phyloP scores from a whole-genome alignment of 306 rosid species.

The Senna tora region DNA sequence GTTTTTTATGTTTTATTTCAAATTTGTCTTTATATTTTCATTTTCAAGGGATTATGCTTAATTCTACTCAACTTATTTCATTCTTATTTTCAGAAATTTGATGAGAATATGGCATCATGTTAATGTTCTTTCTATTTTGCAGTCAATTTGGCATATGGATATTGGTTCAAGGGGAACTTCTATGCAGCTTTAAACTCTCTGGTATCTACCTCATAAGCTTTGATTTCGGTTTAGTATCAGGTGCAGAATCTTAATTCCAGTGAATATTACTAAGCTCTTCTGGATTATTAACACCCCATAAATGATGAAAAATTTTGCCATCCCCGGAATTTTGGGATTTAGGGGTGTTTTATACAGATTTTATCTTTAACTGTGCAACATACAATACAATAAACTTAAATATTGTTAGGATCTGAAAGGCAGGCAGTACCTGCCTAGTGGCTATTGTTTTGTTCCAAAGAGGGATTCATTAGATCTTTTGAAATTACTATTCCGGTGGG shows the following conservation, averaged over 20 bases:
- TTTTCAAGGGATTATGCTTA: slow-evolving; percentile 19
- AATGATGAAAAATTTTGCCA: not conserved
- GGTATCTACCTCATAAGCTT: slow-evolving; percentile 51
- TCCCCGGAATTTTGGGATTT: slow-evolving; percentile 25
- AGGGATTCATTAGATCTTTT: not conserved
- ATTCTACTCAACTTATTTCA: not conserved
- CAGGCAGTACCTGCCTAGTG: too few species aligned
- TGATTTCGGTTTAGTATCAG: slow-evolving; percentile 33
- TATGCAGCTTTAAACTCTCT: slow-evolving; percentile 76
- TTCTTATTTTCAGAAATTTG: not conserved
- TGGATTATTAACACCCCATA: not conserved
- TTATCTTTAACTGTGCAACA: too few species aligned
- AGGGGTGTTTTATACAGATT: not conserved
- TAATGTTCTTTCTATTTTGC: slow-evolving; percentile 40
- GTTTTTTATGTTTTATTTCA: slow-evolving; percentile 7
- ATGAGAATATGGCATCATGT: slow-evolving; percentile 4
- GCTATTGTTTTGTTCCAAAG: not conserved
- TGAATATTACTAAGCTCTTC: slow-evolving; percentile 3
- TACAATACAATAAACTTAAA: too few species aligned
- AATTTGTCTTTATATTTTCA: not conserved
- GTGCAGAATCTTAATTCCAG: not conserved
- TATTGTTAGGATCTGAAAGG: too few species aligned
- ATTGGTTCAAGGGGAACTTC: slow-evolving; percentile 70
- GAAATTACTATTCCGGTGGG: not conserved
- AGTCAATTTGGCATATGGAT: slow-evolving; percentile 92